Percentiles rank a stretch among this genome's conserved stretches.
Evolutionary conservation across 768 basidiomycete genomes (phyloP).

Genomic region (Omphalotus guepiniiformis): DNA sequence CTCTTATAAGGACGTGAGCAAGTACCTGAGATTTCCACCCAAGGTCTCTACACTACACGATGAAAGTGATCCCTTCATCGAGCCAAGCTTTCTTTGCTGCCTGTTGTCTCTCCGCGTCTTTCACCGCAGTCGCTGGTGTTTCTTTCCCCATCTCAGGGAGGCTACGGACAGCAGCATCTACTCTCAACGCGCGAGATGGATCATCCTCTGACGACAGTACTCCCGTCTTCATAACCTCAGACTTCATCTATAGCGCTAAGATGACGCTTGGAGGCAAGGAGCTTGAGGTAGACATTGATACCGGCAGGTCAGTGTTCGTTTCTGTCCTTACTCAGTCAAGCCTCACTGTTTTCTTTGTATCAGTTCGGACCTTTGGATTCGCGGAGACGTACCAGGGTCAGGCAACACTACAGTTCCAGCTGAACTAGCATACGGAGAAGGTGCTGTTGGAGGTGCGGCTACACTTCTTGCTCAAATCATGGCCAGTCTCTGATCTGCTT

Average conservation of each 20-base stretch:
- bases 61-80: too few species aligned
- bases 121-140: too few species aligned
- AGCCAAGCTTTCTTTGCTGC: too few species aligned
- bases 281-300: constrained; percentile 19
- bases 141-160: too few species aligned
- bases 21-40: too few species aligned
- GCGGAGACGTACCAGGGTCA: constrained; percentile 13
- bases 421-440: constrained; percentile 18
- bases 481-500: neutral
- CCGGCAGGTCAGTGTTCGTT: constrained; percentile 15
- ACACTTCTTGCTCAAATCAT: neutral
- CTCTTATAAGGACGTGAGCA: too few species aligned
- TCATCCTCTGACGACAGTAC: too few species aligned
- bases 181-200: too few species aligned
- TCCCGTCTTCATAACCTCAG: too few species aligned
- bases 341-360: neutral
- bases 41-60: too few species aligned
- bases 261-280: constrained; percentile 16
- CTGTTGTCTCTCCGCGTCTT: too few species aligned
- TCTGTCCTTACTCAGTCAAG: neutral
- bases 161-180: too few species aligned
- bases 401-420: constrained; percentile 12
- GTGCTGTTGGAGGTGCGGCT: constrained; percentile 13
- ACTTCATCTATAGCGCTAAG: constrained; percentile 16
- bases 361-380: constrained; percentile 22